phyloP scores from a whole-genome alignment of 805 yeast species.

The Scheffersomyces coipomensis region DNA sequence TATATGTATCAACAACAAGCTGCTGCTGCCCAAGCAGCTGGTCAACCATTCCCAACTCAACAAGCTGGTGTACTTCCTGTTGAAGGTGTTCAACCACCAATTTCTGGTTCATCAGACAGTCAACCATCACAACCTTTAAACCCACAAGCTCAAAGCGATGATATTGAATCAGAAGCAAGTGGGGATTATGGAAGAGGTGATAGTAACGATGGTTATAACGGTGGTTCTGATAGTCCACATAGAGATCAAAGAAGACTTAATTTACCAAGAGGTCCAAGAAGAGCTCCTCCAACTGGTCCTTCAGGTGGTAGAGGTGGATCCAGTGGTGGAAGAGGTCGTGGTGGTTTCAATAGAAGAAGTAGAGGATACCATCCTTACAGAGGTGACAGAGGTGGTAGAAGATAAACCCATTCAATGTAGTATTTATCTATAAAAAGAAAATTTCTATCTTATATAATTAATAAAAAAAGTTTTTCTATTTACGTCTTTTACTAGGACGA shows the following conservation, averaged over 20 bases:
- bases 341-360: slow-evolving; percentile 26
- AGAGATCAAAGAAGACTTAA: slow-evolving; percentile 29
- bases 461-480: slow-evolving; percentile 7
- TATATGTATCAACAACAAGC: slow-evolving; percentile 51
- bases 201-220: slow-evolving; percentile 10
- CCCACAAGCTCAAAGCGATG: slow-evolving; percentile 38
- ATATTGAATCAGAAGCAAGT: slow-evolving; percentile 14
- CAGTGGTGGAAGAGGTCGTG: slow-evolving; percentile 28
- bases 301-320: slow-evolving; percentile 25
- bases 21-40: slow-evolving; percentile 19
- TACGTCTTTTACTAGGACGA: slow-evolving; percentile 52
- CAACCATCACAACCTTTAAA: slow-evolving; percentile 42
- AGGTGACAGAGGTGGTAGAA: slow-evolving; percentile 39
- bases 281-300: slow-evolving; percentile 40
- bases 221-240: slow-evolving; percentile 13
- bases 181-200: slow-evolving; percentile 7
- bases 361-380: slow-evolving; percentile 47
- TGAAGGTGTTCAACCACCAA: slow-evolving; percentile 18
- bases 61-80: slow-evolving; percentile 23
- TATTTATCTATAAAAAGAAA: neutral
- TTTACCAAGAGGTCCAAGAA: slow-evolving; percentile 53
- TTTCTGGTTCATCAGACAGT: slow-evolving; percentile 1
- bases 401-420: slow-evolving; percentile 6
- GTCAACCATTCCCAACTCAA: slow-evolving; percentile 19
- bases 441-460: neutral